Conservation (phyloP, 768 basidiomycete genomes). For the Mycena galopus region DNA sequence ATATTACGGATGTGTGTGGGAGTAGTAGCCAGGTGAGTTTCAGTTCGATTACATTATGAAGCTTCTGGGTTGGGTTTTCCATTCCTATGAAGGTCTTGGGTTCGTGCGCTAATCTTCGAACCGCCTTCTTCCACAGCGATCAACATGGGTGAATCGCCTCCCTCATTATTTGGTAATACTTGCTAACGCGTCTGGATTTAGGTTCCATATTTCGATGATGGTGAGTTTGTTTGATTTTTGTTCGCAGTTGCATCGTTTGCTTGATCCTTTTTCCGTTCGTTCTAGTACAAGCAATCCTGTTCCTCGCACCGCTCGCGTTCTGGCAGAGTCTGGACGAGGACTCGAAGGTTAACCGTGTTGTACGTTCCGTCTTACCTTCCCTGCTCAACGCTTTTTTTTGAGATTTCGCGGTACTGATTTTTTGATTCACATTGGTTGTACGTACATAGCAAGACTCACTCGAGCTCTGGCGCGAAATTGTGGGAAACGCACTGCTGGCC, state of each 20-base stretch:
- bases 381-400: neutral
- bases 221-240: conserved; percentile 31
- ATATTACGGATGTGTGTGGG: conserved; percentile 69
- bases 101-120: conserved; percentile 11
- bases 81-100: neutral
- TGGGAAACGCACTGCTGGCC: conserved; percentile 60
- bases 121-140: conserved; percentile 13
- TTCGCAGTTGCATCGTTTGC: neutral
- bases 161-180: conserved; percentile 2
- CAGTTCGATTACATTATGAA: too few relatives aligned
- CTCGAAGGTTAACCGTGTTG: conserved; percentile 62
- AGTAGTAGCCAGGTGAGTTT: conserved; percentile 52
- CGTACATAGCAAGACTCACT: conserved; percentile 71
- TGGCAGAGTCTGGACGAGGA: conserved; percentile 69
- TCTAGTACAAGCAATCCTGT: conserved; percentile 70
- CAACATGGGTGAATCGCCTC: conserved; percentile 33
- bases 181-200: conserved; percentile 35
- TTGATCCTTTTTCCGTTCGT: neutral
- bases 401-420: too few relatives aligned
- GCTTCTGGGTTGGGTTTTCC: too few relatives aligned
- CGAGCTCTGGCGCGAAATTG: conserved; percentile 66
- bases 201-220: conserved; percentile 71
- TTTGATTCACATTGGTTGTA: too few relatives aligned
- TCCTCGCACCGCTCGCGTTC: conserved; percentile 69
- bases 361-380: conserved; percentile 34